These are phyloP conservation scores for Glaciozyma antarctica DNA, from an alignment of 768 basidiomycete genomes.

Conservation along the genomic window DNA sequence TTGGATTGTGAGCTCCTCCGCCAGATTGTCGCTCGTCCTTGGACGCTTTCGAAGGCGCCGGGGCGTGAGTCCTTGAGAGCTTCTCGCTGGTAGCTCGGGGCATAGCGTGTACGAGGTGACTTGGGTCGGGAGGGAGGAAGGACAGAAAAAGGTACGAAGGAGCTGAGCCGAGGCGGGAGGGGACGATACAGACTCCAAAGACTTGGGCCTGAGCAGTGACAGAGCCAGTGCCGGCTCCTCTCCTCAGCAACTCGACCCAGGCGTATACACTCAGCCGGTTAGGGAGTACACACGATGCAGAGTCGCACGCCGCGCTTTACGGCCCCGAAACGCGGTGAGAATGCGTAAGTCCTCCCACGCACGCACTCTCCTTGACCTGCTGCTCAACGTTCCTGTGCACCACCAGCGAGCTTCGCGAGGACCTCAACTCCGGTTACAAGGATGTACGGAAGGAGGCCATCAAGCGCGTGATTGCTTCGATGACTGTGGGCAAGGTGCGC, in stretches of 20 bases:
- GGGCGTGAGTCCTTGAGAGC: slow-evolving; percentile 16
- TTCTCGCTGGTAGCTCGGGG: slow-evolving; percentile 23
- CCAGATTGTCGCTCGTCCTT: slow-evolving; percentile 4
- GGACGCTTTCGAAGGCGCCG: not conserved
- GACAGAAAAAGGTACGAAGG: not conserved
- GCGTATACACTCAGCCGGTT: too few relatives aligned
- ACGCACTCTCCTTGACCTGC: too few relatives aligned
- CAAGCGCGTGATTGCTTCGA: slow-evolving; percentile 89
- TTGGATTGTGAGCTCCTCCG: slow-evolving; percentile 30
- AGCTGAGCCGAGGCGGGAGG: too few relatives aligned
- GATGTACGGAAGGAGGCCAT: slow-evolving; percentile 97
- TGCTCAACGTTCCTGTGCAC: too few relatives aligned
- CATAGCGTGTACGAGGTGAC: slow-evolving; percentile 3
- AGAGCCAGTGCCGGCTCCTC: too few relatives aligned
- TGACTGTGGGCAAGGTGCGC: slow-evolving; percentile 80
- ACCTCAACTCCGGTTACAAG: slow-evolving; percentile 92
- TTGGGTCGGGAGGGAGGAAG: not conserved
- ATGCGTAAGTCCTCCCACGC: slow-evolving; percentile 13
- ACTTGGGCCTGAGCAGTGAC: too few relatives aligned
- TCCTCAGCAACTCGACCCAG: too few relatives aligned
- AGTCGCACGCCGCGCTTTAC: too few relatives aligned
- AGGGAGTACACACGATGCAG: too few relatives aligned
- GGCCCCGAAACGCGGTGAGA: slow-evolving; percentile 17
- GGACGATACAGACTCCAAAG: too few relatives aligned
- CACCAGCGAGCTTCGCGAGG: slow-evolving; percentile 69